Evolutionary conservation across 495 filamentous ascomycete genomes (phyloP), one percentile per base, ranked within the genome.

Genomic region (Tuber calosporum): DNA sequence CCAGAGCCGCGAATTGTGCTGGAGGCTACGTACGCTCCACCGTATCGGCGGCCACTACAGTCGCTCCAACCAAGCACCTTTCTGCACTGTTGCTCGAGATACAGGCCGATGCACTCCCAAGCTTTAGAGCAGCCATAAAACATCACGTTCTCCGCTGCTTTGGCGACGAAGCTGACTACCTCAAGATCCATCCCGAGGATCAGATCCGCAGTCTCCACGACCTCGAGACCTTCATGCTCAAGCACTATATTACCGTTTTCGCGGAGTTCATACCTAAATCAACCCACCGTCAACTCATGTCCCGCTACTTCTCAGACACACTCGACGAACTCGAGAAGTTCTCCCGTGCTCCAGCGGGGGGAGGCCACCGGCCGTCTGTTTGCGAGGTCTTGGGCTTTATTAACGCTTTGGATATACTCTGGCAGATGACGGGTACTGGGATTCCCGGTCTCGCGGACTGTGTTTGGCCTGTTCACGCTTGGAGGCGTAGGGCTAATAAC

Each of bases 371-470:
- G 42, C 26, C 71, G 67, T 45, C 42, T 26, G 36, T 68, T 34
- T 62, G 8, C 62, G 74, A 77, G 43, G 69, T 78, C n/a, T 71
- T 42, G 36, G 71, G 36, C 38, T 78, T 75, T 68, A 77, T 78
- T 17, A 70, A 78, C 17, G n/a, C 69, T 26, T 77, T 70, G 68
- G 76, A 78, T 68, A 58, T 70, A 22, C 58, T 78, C 68, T 78
- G 76, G 76, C 76, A 77, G 43, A 77, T 74, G 70, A 66, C 48
- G n/a, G 9, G 22, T 26, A n/a, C 22, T n/a, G 48, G 48, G 48
- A n/a, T 58, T 26, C 48, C 48, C 22, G 4, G 19, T 13, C 53
- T 62, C 53, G 26, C 26, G 26, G 26, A 26, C 30, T 58, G 30
- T 62, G 13, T 34, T 34, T 62, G 53, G 53, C 53, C 53, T 1